Evolutionary conservation across 192 early-diverging fungal species (phyloP).

Genomic region (Gryganskiella cystojenkinii): DNA sequence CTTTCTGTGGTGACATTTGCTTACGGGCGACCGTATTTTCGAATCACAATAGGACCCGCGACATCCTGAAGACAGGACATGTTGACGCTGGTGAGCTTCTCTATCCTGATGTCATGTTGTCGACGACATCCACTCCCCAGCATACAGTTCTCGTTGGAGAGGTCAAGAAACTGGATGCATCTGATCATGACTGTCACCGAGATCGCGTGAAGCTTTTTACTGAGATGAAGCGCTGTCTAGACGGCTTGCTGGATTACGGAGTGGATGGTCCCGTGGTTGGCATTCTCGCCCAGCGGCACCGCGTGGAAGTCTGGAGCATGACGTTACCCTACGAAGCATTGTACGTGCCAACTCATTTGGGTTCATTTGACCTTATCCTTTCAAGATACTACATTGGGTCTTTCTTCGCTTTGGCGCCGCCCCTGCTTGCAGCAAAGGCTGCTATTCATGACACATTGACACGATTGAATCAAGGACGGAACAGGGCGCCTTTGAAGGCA

Average conservation of each 20-base stretch:
- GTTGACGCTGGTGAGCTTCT: neutral
- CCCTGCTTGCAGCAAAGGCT: neutral
- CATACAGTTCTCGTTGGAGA: slow-evolving; percentile 4
- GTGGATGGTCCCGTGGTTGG: slow-evolving; percentile 4
- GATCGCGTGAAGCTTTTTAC: neutral
- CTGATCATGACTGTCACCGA: neutral
- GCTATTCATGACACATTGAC: neutral
- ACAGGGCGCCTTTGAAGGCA: neutral
- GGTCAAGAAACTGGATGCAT: neutral
- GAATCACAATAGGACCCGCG: no score
- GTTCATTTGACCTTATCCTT: slow-evolving; percentile 5
- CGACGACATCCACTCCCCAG: neutral
- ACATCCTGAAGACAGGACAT: neutral
- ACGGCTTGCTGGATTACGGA: neutral
- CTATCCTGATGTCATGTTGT: slow-evolving; percentile 1
- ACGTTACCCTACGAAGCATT: neutral
- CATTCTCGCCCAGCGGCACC: neutral
- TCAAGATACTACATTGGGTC: slow-evolving; percentile 4
- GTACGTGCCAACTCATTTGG: slow-evolving; percentile 4
- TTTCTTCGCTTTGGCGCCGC: neutral
- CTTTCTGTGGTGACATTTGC: no score
- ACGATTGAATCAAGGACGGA: neutral
- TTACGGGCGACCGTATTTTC: no score
- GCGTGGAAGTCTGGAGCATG: slow-evolving; percentile 13
- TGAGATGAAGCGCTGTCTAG: slow-evolving; percentile 11